Evolutionary conservation across 768 basidiomycete genomes (phyloP), one percentile per base, ranked within the genome.

Genomic region (Pleurotus platypus): DNA sequence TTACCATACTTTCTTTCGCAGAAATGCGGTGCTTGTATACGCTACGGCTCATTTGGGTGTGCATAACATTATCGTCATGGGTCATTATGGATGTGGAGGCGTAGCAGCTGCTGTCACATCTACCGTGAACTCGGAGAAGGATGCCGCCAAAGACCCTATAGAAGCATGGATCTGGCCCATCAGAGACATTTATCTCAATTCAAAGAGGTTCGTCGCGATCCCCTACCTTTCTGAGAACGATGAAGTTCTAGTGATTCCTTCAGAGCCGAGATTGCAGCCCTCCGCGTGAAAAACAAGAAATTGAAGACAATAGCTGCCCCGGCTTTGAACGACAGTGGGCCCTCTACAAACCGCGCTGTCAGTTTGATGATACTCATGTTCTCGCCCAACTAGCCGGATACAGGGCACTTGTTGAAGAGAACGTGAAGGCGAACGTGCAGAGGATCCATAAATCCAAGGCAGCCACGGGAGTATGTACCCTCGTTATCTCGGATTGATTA

Each of bases 381-480:
- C n/a, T 38, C n/a, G 8, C 4, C 5, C 27, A 12, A 5, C 4
- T 30, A 75, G 72, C 70, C 46, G 75, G 74, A 0, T 69, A 75
- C 48, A 66, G 72, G 27, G 62, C 69, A 15, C 71, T 84, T 58
- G 72, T 80, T 8, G 77, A 78, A 63, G 81, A 79, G 66, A 84
- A 82, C 64, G 81, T 78, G 38, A 75, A 70, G 64, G 50, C 71
- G 37, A 73, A 73, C 54, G 77, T 80, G 13, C 67, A 69, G 45
- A 72, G 70, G 39, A 42, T 54, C 9, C 12, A 37, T 18, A 15
- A 42, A 26, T 16, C 51, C 8, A 20, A 42, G 9, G 18, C 22
- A 2, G 35, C 39, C n/a, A 12, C 15, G 2, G 39, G 13, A n/a
- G 38, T 16, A 12, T 8, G 18, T 26, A 22, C 46, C 24, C 5